phyloP scores from a whole-genome alignment of 306 rosid genomes.

The Sicyos edulis region DNA sequence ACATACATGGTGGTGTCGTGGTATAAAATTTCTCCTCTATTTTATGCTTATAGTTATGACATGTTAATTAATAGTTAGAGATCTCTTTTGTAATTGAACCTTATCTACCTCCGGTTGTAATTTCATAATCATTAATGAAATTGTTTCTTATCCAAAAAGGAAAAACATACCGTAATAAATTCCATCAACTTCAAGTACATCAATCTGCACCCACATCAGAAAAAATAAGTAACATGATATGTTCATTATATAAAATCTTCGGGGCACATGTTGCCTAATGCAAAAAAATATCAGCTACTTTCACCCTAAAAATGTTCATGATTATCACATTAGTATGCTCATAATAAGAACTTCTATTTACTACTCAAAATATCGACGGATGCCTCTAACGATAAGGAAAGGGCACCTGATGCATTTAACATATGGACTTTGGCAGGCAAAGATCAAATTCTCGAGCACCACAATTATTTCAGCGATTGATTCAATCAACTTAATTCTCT shows the following conservation, averaged over 20 bases:
- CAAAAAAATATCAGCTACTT: neutral
- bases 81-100: too few relatives aligned
- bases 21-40: too few relatives aligned
- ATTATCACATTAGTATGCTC: too few relatives aligned
- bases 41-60: too few relatives aligned
- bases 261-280: neutral
- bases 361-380: too few relatives aligned
- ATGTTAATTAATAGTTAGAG: too few relatives aligned
- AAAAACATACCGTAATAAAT: conserved; percentile 64
- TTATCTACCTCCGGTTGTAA: too few relatives aligned
- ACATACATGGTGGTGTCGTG: too few relatives aligned
- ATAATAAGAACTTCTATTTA: too few relatives aligned
- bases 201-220: conserved; percentile 56
- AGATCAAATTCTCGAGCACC: neutral
- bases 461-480: neutral
- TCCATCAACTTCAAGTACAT: conserved; percentile 95
- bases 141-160: too few relatives aligned
- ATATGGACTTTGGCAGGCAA: neutral
- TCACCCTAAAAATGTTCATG: neutral
- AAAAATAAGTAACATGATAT: conserved; percentile 19
- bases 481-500: neutral
- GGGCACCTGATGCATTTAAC: neutral
- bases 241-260: neutral
- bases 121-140: too few relatives aligned
- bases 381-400: conserved; percentile 12